Conservation (phyloP, 169 alveolate genomes). For the Theileria parva region DNA sequence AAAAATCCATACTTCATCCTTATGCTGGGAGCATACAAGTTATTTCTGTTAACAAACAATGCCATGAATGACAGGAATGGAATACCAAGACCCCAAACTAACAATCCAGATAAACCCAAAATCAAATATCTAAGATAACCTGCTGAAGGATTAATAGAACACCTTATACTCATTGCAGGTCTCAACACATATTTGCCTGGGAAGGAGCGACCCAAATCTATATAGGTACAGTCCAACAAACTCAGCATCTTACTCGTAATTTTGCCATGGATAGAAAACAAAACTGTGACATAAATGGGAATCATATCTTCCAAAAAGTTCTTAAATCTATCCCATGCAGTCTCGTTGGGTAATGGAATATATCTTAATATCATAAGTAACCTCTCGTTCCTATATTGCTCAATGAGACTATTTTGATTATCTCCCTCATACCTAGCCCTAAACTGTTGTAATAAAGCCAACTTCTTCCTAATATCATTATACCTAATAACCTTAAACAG, state of each 20-base stretch:
- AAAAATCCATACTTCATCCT: slow-evolving; percentile 81
- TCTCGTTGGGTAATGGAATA: slow-evolving; percentile 74
- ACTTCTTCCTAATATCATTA: slow-evolving; percentile 19
- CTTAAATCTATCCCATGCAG: slow-evolving; percentile 53
- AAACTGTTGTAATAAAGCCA: slow-evolving; percentile 60
- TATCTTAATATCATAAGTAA: slow-evolving; percentile 79
- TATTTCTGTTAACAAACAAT: slow-evolving; percentile 72
- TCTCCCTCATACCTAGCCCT: slow-evolving; percentile 61
- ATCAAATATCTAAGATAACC: slow-evolving; percentile 72
- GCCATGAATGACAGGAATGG: slow-evolving; percentile 78
- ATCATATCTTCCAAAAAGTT: slow-evolving; percentile 84
- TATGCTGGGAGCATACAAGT: slow-evolving; percentile 73
- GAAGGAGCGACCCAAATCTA: slow-evolving; percentile 54
- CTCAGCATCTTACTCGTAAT: slow-evolving; percentile 79
- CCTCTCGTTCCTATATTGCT: slow-evolving; percentile 75
- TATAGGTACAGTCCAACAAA: slow-evolving; percentile 78
- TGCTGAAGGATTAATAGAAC: slow-evolving; percentile 58
- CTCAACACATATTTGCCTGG: slow-evolving; percentile 75
- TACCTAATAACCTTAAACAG: slow-evolving; percentile 31
- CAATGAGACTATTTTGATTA: slow-evolving; percentile 56
- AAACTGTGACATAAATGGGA: slow-evolving; percentile 83
- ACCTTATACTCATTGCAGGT: slow-evolving; percentile 78
- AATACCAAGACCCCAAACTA: slow-evolving; percentile 84
- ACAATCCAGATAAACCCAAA: slow-evolving; percentile 74
- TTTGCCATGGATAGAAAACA: slow-evolving; percentile 78